Conservation (phyloP, 1,139 yeast genomes). For the Yamadazyma songkhlaensis region DNA sequence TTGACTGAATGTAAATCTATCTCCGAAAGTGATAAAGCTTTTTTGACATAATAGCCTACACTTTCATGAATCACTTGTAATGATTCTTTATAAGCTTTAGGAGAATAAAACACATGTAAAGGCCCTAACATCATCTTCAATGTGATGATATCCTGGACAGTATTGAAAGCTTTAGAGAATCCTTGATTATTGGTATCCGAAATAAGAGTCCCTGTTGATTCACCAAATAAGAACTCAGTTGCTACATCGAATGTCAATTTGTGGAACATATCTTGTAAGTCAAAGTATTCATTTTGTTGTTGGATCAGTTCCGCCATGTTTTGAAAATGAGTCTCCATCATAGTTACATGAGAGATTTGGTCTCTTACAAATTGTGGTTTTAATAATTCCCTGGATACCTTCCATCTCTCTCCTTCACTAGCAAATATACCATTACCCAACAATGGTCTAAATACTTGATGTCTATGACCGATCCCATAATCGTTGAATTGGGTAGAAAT, state of each 20-base stretch:
- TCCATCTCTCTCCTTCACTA: conserved; percentile 56
- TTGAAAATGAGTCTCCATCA: conserved; percentile 46
- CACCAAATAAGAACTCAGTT: conserved; percentile 51
- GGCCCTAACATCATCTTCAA: conserved; percentile 30
- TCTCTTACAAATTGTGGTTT: conserved; percentile 59
- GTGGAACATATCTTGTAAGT: conserved; percentile 39
- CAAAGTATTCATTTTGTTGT: conserved; percentile 22
- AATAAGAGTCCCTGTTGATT: conserved; percentile 31
- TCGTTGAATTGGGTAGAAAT: conserved; percentile 49
- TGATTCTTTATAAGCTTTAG: conserved; percentile 23
- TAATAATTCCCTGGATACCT: conserved; percentile 52
- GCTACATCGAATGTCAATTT: conserved; percentile 48
- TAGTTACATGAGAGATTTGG: conserved; percentile 47
- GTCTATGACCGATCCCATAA: conserved; percentile 48
- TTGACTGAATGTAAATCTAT: conserved; percentile 27
- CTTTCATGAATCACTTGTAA: conserved; percentile 24
- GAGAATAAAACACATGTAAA: conserved; percentile 25
- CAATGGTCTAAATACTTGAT: conserved; percentile 37
- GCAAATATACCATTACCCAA: conserved; percentile 61
- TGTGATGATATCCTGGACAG: conserved; percentile 29
- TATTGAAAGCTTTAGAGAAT: conserved; percentile 37
- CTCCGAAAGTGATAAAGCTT: conserved; percentile 22
- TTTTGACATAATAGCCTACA: conserved; percentile 23
- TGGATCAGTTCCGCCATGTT: conserved; percentile 30
- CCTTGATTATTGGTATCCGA: conserved; percentile 21